Percentiles rank a stretch among this genome's conserved stretches.
These are phyloP conservation scores for Fusarium anguioides DNA, from an alignment of 2,329 filamentous ascomycete species.

Conservation along the genomic window DNA sequence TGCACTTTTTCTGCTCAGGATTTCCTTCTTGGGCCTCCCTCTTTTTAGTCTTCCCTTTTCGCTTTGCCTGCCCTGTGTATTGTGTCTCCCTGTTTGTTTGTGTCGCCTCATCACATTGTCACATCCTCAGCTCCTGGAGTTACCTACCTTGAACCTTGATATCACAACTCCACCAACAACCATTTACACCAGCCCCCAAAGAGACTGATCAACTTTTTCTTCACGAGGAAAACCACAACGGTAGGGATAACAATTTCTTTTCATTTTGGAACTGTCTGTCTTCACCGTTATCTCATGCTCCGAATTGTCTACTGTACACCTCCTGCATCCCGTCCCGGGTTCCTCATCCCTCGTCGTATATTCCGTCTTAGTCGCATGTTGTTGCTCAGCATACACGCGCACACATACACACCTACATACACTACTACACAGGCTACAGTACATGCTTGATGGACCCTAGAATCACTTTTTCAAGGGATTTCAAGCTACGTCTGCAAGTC, in stretches of 20 bases:
- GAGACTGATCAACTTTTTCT: conserved; percentile 23
- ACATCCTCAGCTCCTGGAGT: conserved; percentile 37
- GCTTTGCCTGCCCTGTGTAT: conserved; percentile 31
- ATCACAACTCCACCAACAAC: conserved; percentile 39
- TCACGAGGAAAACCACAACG: conserved; percentile 3
- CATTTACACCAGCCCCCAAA: conserved; percentile 25
- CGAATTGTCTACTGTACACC: conserved; percentile 15
- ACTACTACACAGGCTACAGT: not conserved
- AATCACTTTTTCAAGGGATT: conserved; percentile 38
- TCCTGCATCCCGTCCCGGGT: conserved; percentile 22
- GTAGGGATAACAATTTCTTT: conserved; percentile 16
- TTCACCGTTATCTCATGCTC: not conserved
- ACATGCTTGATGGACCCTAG: conserved; percentile 35
- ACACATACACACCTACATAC: conserved; percentile 20
- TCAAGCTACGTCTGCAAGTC: conserved; percentile 47
- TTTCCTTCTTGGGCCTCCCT: conserved; percentile 44
- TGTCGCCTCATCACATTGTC: conserved; percentile 43
- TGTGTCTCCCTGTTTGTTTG: conserved; percentile 16
- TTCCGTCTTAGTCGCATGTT: conserved; percentile 29
- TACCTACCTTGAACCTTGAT: conserved; percentile 9
- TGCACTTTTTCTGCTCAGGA: conserved; percentile 41
- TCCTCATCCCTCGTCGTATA: conserved; percentile 14
- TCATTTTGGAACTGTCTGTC: not conserved
- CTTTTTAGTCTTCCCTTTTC: conserved; percentile 39
- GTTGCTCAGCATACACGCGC: conserved; percentile 36